Evolutionary conservation across 371 early-diverging fungal genomes (phyloP), one percentile per base, ranked within the genome.

Genomic region (Rhizopus microsporus): DNA sequence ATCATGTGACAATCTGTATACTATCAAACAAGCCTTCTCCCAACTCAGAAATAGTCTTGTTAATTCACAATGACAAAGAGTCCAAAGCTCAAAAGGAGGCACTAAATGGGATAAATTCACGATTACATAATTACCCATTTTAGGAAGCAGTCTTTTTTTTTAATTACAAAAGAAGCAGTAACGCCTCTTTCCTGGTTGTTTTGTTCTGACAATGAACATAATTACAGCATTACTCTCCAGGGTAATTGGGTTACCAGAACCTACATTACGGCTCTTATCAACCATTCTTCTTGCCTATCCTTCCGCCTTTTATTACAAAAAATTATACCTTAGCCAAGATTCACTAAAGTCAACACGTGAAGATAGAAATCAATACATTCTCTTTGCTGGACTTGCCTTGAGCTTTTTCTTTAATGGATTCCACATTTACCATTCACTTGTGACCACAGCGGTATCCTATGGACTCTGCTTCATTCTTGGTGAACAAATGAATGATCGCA

Each of bases 391-490:
- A 3, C 62, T 89, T 5, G 67, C 55, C 7, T 56, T 89, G 31
- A 75, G 83, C 10, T 76, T 76, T 23, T 88, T 81, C 54, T 87
- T 79, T 62, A 87, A 82, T 52, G 82, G 85, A 15, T 54, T 49
- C n/a, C 71, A 73, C 51, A 81, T 86, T 5, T 68, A 80, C 12
- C 89, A 89, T 63, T 81, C 84, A 1, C 59, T 87, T 5, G 43
- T 82, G 3, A 86, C 88, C n/a, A 67, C 80, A 10, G 33, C 71
- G 38, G 71, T 70, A 13, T 82, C 84, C 46, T 88, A 83, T 65
- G 59, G 59, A n/a, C 60, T 86, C 13, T 59, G 69, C 13, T 78
- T 70, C 44, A 45, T 67, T 32, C 51, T 69, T 23, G 73, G 76
- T 1, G 68, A 68, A 3, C 67, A 68, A 1, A 59, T 72, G 51